phyloP scores from a whole-genome alignment of 305 asterid species.

The Fraxinus floribunda region DNA sequence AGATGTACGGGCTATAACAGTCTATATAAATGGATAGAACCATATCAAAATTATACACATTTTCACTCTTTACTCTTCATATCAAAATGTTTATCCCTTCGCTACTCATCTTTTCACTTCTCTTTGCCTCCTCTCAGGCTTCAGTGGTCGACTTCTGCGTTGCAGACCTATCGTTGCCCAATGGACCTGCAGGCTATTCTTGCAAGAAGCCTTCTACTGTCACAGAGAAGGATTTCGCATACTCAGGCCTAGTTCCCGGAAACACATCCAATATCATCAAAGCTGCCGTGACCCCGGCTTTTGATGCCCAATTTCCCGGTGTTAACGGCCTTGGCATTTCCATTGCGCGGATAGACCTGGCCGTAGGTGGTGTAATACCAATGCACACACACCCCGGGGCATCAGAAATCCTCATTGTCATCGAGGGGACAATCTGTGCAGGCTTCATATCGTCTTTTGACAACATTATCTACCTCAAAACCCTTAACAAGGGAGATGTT shows the following conservation, averaged over 20 bases:
- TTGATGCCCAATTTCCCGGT: constrained; percentile 60
- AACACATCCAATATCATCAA: constrained; percentile 64
- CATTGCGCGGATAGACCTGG: constrained; percentile 69
- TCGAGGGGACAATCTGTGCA: constrained; percentile 57
- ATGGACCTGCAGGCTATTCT: constrained; percentile 69
- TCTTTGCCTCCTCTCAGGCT: constrained; percentile 42
- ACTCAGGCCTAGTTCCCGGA: constrained; percentile 49
- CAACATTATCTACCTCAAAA: constrained; percentile 49
- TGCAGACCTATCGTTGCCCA: constrained; percentile 50
- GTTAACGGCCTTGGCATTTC: constrained; percentile 70
- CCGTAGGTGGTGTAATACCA: constrained; percentile 69
- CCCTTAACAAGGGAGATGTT: constrained; percentile 52
- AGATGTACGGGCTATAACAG: neutral
- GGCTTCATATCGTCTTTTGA: constrained; percentile 69
- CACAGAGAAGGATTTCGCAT: constrained; percentile 52
- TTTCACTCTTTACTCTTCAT: neutral
- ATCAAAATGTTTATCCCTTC: constrained; percentile 41
- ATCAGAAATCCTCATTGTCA: constrained; percentile 60
- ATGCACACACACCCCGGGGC: constrained; percentile 86
- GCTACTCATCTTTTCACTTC: constrained; percentile 36
- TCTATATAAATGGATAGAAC: constrained; percentile 1
- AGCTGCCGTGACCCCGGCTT: constrained; percentile 66
- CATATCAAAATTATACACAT: neutral
- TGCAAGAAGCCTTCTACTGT: constrained; percentile 58
- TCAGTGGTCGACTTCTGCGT: constrained; percentile 80